Base-by-base conservation (phyloP, 805 yeast genomes). In the Metschnikowia kunwiensis region DNA sequence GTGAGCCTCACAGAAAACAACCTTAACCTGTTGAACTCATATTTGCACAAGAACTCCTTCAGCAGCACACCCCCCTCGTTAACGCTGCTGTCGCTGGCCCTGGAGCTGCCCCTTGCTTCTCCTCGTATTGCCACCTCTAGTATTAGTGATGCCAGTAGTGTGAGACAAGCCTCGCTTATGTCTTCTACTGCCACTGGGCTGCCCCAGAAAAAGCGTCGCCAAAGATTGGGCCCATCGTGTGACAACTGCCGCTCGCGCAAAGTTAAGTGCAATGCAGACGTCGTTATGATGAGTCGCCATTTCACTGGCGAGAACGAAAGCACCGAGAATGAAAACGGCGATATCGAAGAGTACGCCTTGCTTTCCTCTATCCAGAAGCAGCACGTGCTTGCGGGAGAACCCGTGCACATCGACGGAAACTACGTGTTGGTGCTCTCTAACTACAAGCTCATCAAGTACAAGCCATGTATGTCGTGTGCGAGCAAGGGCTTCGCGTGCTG, bases 201-300 rank as follows among this genome's bases (percentile, higher is more conserved):
- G 9, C 29, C 40, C 2, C 29, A 31, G 11, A 44, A 49, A 15
- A 64, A 62, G 47, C 60, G 73, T 44, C 62, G 87, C 48, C 89
- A 82, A 59, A 62, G 91, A 41, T 65, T 75, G 13, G 88, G 91
- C 0, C 88, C 88, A 3, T 77, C 84, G 26, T 82, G 91, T 57
- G 88, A 82, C 54, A 63, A 74, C 31, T 82, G 91, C 55, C 66
- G 88, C 36, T 52, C 74, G 11, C 70, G 86, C 39, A 82, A 82
- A 54, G 82, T 81, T 40, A 82, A 79, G 58, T 82, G 91, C 60
- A 79, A 82, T 56, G 86, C 89, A 2, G 78, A 71, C 46, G 75
- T 81, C 9, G 55, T 60, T 22, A 63, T 75, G 16, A 41, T 77
- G 30, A 49, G 57, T 30, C 53, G 50, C 21, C 24, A 37, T 25